Evolutionary conservation across 495 filamentous ascomycete genomes (phyloP).

Genomic region (Massariosphaeria phaeospora): DNA sequence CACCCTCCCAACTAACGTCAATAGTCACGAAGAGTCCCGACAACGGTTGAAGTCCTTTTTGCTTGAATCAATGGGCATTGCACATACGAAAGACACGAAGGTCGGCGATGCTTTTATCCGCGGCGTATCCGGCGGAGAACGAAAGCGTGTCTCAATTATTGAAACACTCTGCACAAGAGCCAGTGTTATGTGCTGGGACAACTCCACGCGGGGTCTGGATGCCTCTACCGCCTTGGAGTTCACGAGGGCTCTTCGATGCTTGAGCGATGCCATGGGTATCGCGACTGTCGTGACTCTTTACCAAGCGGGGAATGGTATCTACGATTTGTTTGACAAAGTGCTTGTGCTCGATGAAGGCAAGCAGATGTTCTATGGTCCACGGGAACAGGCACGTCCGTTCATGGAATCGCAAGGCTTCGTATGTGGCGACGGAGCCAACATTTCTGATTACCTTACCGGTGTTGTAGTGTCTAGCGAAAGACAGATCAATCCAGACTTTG

Average conservation of each 20-base stretch:
- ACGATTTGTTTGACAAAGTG: constrained; percentile 73
- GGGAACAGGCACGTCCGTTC: constrained; percentile 57
- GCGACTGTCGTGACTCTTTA: constrained; percentile 80
- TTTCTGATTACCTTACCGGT: constrained; percentile 68
- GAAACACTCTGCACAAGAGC: constrained; percentile 1
- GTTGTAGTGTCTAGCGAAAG: constrained; percentile 68
- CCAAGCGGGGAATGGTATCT: constrained; percentile 77
- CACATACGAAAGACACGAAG: constrained; percentile 32
- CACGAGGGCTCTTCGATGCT: constrained; percentile 64
- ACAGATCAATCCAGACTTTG: constrained; percentile 56
- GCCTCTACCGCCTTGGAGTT: constrained; percentile 75
- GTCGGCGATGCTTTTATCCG: constrained; percentile 34
- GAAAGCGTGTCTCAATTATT: constrained; percentile 29
- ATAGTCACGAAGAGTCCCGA: constrained; percentile 1
- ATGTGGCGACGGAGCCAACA: constrained; percentile 60
- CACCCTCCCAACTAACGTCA: neutral
- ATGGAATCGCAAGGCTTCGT: constrained; percentile 64
- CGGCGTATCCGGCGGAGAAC: constrained; percentile 36
- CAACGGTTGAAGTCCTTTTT: constrained; percentile 2
- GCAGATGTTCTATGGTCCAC: constrained; percentile 60
- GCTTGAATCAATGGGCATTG: constrained; percentile 4
- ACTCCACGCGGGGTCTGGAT: constrained; percentile 72
- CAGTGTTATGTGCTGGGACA: constrained; percentile 50
- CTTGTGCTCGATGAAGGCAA: constrained; percentile 60
- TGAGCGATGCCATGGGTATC: constrained; percentile 71